Conservation (phyloP, 2,329 filamentous ascomycete genomes). For the Lachnellula occidentalis region DNA sequence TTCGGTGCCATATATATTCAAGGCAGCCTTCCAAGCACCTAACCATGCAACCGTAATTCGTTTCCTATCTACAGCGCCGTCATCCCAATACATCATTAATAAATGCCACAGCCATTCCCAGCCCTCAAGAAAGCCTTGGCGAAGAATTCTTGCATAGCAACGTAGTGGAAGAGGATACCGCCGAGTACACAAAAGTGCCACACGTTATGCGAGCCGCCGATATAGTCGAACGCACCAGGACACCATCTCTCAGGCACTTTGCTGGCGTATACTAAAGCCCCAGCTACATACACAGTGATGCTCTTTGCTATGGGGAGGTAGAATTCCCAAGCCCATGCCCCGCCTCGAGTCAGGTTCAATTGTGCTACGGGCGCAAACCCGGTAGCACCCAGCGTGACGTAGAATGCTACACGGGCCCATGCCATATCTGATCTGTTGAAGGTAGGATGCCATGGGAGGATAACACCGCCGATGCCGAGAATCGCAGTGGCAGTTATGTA, state of each 20-base stretch:
- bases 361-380: slow-evolving; percentile 87
- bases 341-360: slow-evolving; percentile 69
- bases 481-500: slow-evolving; percentile 80
- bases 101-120: slow-evolving; percentile 26
- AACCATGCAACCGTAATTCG: slow-evolving; percentile 10
- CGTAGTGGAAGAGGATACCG: slow-evolving; percentile 95
- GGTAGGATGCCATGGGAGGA: slow-evolving; percentile 90
- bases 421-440: slow-evolving; percentile 93
- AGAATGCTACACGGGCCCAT: slow-evolving; percentile 89
- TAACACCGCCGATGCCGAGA: slow-evolving; percentile 79
- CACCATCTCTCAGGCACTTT: slow-evolving; percentile 91
- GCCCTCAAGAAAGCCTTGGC: slow-evolving; percentile 67
- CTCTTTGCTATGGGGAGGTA: slow-evolving; percentile 86
- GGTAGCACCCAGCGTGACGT: slow-evolving; percentile 77
- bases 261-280: slow-evolving; percentile 82
- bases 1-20: background rate
- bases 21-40: slow-evolving; percentile 1
- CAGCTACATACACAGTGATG: slow-evolving; percentile 76
- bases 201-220: slow-evolving; percentile 92
- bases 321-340: slow-evolving; percentile 79
- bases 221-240: slow-evolving; percentile 90
- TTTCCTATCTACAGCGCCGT: background rate
- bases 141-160: slow-evolving; percentile 94
- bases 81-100: slow-evolving; percentile 13
- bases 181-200: slow-evolving; percentile 95